These are phyloP conservation scores for Cercospora sp. DNA, from an alignment of 2,329 filamentous ascomycete genomes.

Conservation along the genomic window DNA sequence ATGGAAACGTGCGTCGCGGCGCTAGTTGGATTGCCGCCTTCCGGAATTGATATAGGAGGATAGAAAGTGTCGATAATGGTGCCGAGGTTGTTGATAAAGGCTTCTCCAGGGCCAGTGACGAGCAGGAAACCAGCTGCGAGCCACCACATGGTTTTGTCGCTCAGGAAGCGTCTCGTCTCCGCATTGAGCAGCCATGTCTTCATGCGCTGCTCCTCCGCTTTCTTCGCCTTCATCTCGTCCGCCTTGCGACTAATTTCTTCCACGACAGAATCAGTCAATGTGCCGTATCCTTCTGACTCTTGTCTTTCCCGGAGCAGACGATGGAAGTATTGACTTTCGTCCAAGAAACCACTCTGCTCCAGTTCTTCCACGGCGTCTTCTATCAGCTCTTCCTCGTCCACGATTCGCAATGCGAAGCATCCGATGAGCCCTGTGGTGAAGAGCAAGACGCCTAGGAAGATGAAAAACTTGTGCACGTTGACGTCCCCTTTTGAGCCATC, in stretches of 20 bases:
- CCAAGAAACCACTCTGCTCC: conserved; percentile 81
- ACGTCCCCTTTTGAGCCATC: conserved; percentile 63
- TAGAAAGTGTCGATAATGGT: conserved; percentile 88
- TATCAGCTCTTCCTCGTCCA: conserved; percentile 84
- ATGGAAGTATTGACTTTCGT: conserved; percentile 70
- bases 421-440: conserved; percentile 71
- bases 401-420: conserved; percentile 70
- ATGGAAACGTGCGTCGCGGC: conserved; percentile 89
- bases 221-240: conserved; percentile 47
- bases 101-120: conserved; percentile 91
- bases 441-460: conserved; percentile 77
- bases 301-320: conserved; percentile 47
- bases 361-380: conserved; percentile 86
- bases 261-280: conserved; percentile 52
- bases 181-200: conserved; percentile 91
- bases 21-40: conserved; percentile 59
- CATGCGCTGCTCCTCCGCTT: conserved; percentile 64
- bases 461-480: conserved; percentile 81
- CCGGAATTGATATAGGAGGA: conserved; percentile 54
- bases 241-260: conserved; percentile 48
- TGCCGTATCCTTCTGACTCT: conserved; percentile 59
- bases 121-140: conserved; percentile 89
- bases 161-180: conserved; percentile 80
- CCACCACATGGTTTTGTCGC: conserved; percentile 93
- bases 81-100: conserved; percentile 95